Conservation (phyloP, 352 stramenopile genomes). For the Phytophthora citrophthora region DNA sequence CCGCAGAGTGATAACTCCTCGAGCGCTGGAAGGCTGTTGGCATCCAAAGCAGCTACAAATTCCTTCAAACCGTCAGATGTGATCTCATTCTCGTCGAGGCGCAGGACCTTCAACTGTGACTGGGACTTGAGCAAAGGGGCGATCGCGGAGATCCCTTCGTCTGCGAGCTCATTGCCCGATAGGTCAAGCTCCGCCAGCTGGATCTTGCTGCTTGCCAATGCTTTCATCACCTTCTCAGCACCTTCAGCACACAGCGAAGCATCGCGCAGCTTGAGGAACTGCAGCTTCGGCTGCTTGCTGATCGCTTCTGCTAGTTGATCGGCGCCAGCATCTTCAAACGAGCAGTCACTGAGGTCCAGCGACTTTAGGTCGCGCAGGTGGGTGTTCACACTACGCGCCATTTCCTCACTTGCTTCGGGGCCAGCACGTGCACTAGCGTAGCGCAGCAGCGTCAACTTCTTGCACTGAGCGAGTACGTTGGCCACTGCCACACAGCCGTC, state of each 20-base stretch:
- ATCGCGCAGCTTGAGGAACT: slow-evolving; percentile 91
- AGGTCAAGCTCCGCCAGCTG: slow-evolving; percentile 80
- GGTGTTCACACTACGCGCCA: no score
- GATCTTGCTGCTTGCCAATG: slow-evolving; percentile 45
- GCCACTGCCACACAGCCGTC: slow-evolving; percentile 89
- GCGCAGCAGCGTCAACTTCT: slow-evolving; percentile 87
- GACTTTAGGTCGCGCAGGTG: slow-evolving; percentile 52
- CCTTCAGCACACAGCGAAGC: slow-evolving; percentile 92
- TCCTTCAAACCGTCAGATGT: slow-evolving; percentile 75
- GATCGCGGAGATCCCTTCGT: slow-evolving; percentile 58
- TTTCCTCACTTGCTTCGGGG: slow-evolving; percentile 60
- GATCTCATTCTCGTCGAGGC: slow-evolving; percentile 95
- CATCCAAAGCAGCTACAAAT: slow-evolving; percentile 76
- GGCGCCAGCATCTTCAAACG: slow-evolving; percentile 69
- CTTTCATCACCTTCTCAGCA: slow-evolving; percentile 67
- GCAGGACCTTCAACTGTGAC: slow-evolving; percentile 69
- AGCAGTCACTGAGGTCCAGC: slow-evolving; percentile 95
- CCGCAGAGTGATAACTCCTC: slow-evolving; percentile 87
- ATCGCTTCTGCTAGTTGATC: slow-evolving; percentile 81
- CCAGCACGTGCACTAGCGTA: slow-evolving; percentile 93
- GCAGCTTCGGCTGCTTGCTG: slow-evolving; percentile 65
- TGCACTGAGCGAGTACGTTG: slow-evolving; percentile 85
- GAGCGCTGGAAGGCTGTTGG: slow-evolving; percentile 43
- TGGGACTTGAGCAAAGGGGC: slow-evolving; percentile 48
- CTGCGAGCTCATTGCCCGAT: slow-evolving; percentile 92